phyloP scores from a whole-genome alignment of 1,284 basidiomycete genomes.

The Hymenochaete sp. region DNA sequence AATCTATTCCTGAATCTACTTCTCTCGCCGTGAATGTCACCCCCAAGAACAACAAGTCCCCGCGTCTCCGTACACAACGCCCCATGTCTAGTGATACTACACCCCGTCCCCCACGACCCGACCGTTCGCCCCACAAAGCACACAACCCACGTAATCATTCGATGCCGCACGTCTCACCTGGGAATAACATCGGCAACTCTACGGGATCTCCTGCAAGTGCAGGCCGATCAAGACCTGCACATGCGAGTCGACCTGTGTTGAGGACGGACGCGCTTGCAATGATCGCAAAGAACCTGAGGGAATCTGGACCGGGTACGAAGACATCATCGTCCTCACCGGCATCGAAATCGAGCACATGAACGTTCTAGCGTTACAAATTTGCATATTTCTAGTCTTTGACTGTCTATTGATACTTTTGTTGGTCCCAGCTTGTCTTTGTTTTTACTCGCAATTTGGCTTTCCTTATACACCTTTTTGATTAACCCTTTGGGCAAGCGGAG shows the following conservation, averaged over 20 bases:
- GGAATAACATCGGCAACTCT: not conserved
- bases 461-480: no score
- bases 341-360: not conserved
- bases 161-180: conserved; percentile 14
- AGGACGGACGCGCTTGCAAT: conserved; percentile 17
- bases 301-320: conserved; percentile 5
- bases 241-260: conserved; percentile 19
- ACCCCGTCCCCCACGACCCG: conserved; percentile 5
- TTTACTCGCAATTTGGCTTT: no score
- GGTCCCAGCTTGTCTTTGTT: not conserved
- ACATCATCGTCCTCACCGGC: not conserved
- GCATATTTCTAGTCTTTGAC: not conserved
- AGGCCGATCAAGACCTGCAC: conserved; percentile 5
- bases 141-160: conserved; percentile 18
- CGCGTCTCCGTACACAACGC: conserved; percentile 9
- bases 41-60: not conserved
- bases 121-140: conserved; percentile 13
- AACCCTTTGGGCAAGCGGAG: no score
- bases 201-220: conserved; percentile 7
- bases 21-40: not conserved
- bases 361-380: not conserved
- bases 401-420: not conserved
- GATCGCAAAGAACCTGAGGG: conserved; percentile 18
- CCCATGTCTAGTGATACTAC: conserved; percentile 12
- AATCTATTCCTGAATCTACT: no score